These are phyloP conservation scores for Exsudoporus floridanus DNA, from an alignment of 1,284 basidiomycete genomes.

Conservation along the genomic window DNA sequence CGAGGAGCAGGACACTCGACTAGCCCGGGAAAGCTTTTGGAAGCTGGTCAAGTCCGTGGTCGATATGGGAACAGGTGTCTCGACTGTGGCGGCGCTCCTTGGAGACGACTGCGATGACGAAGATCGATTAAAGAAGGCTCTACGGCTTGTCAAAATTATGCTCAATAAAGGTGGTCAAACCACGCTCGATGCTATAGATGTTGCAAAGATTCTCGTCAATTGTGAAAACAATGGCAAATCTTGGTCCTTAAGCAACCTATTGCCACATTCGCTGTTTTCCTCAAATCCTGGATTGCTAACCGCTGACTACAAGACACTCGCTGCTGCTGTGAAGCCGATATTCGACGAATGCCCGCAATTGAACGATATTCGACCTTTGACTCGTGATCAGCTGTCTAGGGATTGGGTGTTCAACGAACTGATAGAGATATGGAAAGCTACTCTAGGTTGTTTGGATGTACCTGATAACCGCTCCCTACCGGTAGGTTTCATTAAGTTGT, in stretches of 20 bases:
- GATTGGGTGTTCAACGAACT: constrained; percentile 55
- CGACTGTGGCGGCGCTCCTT: constrained; percentile 54
- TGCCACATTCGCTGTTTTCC: constrained; percentile 57
- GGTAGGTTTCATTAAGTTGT: constrained; percentile 36
- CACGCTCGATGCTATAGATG: constrained; percentile 53
- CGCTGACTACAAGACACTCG: constrained; percentile 51
- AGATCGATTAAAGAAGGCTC: constrained; percentile 41
- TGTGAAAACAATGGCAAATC: constrained; percentile 29
- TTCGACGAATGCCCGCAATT: constrained; percentile 52
- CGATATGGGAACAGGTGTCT: constrained; percentile 61
- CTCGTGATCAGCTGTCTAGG: constrained; percentile 53
- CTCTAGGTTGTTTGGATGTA: constrained; percentile 45
- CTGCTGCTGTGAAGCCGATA: constrained; percentile 47
- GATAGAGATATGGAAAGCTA: constrained; percentile 56
- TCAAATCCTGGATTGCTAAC: constrained; percentile 60
- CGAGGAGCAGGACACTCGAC: constrained; percentile 28
- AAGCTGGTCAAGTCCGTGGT: constrained; percentile 51
- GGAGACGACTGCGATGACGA: constrained; percentile 42
- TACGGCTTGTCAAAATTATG: constrained; percentile 55
- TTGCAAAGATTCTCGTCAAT: constrained; percentile 50
- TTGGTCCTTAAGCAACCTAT: constrained; percentile 51
- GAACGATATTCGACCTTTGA: constrained; percentile 54
- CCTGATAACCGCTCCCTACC: constrained; percentile 39
- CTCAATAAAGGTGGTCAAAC: constrained; percentile 49
- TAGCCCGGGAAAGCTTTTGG: constrained; percentile 46